phyloP scores from a whole-genome alignment of 257 asterid species.

The Forsythia viridissima region DNA sequence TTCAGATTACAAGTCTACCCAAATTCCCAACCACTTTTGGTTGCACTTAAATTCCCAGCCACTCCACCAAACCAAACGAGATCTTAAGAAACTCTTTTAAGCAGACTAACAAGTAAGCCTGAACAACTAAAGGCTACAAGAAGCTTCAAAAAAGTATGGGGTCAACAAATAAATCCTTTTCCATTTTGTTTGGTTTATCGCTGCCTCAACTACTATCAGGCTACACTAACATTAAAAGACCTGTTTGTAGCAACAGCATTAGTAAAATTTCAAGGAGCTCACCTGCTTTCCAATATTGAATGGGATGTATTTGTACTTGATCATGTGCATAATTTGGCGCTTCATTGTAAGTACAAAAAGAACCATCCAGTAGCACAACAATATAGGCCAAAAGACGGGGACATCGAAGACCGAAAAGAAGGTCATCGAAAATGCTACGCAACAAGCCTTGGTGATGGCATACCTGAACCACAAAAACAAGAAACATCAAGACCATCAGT shows the following conservation, averaged over 20 bases:
- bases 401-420: slow-evolving; percentile 87
- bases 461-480: slow-evolving; percentile 56
- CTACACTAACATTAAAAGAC: not conserved
- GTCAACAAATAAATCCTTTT: not conserved
- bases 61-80: not conserved
- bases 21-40: not conserved
- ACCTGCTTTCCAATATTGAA: slow-evolving; percentile 91
- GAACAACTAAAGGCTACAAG: not conserved
- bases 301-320: slow-evolving; percentile 82
- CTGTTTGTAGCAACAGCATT: not conserved
- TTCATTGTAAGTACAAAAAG: slow-evolving; percentile 87
- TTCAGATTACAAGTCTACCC: not conserved
- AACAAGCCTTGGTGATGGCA: slow-evolving; percentile 88
- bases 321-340: slow-evolving; percentile 91
- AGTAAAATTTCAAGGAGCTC: slow-evolving; percentile 8
- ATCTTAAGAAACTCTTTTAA: not conserved
- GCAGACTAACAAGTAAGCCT: not conserved
- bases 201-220: not conserved
- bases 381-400: slow-evolving; percentile 94
- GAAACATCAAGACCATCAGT: slow-evolving; percentile 10
- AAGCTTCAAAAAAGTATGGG: not conserved
- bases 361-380: slow-evolving; percentile 83
- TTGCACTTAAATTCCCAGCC: not conserved
- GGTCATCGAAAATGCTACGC: slow-evolving; percentile 77
- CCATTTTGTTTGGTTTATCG: not conserved